Evolutionary conservation across 169 alveolate species (phyloP).

Genomic region (Toxoplasma gondii): DNA sequence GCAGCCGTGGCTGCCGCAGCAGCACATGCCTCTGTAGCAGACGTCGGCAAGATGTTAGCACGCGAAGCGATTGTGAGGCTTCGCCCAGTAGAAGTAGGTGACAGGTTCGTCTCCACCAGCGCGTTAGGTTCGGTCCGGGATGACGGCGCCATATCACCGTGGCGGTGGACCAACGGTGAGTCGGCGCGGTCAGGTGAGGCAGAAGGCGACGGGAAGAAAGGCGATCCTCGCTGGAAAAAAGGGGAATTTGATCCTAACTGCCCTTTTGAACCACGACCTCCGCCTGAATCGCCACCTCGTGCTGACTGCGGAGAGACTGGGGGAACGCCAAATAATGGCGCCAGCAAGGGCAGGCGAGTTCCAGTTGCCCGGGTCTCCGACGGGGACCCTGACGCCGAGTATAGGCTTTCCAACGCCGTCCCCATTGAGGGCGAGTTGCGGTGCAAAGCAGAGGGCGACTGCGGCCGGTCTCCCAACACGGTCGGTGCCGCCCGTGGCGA

Average conservation of each 20-base stretch:
- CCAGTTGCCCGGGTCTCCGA: neutral
- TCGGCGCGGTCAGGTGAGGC: neutral
- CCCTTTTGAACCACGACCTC: neutral
- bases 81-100: neutral
- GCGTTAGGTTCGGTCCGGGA: neutral
- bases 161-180: neutral
- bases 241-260: too few relatives aligned
- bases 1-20: conserved; percentile 47
- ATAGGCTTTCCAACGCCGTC: neutral
- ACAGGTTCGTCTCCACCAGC: neutral
- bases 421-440: neutral
- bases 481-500: neutral
- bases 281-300: neutral
- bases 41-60: neutral
- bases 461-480: neutral
- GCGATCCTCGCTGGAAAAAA: neutral
- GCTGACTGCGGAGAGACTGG: neutral
- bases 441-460: neutral
- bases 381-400: neutral
- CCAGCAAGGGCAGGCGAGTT: neutral
- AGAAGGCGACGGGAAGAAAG: neutral
- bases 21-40: conserved; percentile 20
- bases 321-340: neutral
- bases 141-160: neutral
- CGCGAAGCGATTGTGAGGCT: neutral